Base-by-base conservation (phyloP, 2,329 filamentous ascomycete species). In the Trichoderma gracile region DNA sequence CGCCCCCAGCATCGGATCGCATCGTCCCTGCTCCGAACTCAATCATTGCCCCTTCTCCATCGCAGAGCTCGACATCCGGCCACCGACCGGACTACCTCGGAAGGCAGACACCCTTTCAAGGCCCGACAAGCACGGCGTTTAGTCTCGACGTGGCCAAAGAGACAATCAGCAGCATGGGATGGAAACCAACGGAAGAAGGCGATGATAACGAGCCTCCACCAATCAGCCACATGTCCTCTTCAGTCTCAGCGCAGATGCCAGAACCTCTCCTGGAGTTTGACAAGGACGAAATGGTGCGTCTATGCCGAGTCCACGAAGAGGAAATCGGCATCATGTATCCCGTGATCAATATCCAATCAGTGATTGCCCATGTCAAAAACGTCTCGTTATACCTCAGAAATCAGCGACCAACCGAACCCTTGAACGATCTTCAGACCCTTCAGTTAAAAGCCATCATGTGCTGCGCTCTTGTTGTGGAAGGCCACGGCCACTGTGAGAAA, bases 241-340 rank as follows among this genome's bases (percentile, higher is more conserved):
- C 63, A 10, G 38, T 68, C n/a, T 33, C 73, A 79, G 25, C 81
- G 82, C 72, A 78, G 73, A 63, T 71, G 38, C 67, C 50, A 82
- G 94, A 97, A 73, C 92, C 93, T 0, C 84, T 98, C 30, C 93
- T 92, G 86, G 82, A 87, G 8, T 85, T 96, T 55, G 85, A 85
- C 61, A 88, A 89, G 71, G 87, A 93, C 42, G 93, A 97, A 72
- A 91, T 95, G 71, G 76, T 94, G 21, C 86, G 92, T 1, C 78
- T 97, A 15, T 92, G 91, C 68, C 83, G 86, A 15, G 80, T 96
- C 0, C 94, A 95, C 72, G 91, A 96, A 69, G 93, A 97, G 71
- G 93, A 97, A 74, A 89, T 96, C 71, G 92, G 92, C 49, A 85
- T 94, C 71, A 96, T 97, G 92, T 97, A 96, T 74, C 94, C 94